phyloP scores from a whole-genome alignment of 169 alveolate species.

The Babesia ovata region DNA sequence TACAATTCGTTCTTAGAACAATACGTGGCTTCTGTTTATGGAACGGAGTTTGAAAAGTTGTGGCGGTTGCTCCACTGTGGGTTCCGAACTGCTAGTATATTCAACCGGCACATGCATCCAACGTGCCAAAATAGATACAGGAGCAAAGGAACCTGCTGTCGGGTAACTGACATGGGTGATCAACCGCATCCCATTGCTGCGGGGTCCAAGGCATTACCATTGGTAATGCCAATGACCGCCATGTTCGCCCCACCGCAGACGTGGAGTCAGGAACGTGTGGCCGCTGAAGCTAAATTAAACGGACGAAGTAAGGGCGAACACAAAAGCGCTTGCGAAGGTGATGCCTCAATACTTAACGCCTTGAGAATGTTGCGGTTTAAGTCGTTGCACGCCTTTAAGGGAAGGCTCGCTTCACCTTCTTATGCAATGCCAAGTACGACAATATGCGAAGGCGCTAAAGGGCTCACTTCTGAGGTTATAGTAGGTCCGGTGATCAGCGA shows the following conservation, averaged over 20 bases:
- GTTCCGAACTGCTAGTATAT: slow-evolving; percentile 20
- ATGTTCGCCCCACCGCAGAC: slow-evolving; percentile 29
- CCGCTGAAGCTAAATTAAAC: slow-evolving; percentile 12
- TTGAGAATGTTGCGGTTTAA: slow-evolving; percentile 33
- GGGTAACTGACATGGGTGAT: not conserved
- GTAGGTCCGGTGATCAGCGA: slow-evolving; percentile 59
- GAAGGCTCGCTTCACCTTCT: slow-evolving; percentile 30
- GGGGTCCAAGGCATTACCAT: slow-evolving; percentile 20
- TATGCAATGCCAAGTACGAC: slow-evolving; percentile 56
- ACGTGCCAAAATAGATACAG: not conserved
- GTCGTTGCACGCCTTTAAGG: slow-evolving; percentile 52
- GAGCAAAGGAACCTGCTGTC: not conserved
- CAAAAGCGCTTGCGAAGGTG: not conserved
- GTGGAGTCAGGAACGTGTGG: slow-evolving; percentile 35
- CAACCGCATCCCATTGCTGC: not conserved
- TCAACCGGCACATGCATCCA: slow-evolving; percentile 10
- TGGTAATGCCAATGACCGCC: slow-evolving; percentile 42
- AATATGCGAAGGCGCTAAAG: slow-evolving; percentile 26
- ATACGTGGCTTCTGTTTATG: slow-evolving; percentile 43
- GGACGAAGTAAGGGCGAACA: not conserved
- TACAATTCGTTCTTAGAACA: slow-evolving; percentile 33
- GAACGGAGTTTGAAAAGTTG: slow-evolving; percentile 48
- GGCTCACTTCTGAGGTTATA: slow-evolving; percentile 17
- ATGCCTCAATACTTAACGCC: slow-evolving; percentile 30
- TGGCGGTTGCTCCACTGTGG: slow-evolving; percentile 59